Evolutionary conservation across 2,329 filamentous ascomycete genomes (phyloP).

Genomic region (Epichloe glyceriae): DNA sequence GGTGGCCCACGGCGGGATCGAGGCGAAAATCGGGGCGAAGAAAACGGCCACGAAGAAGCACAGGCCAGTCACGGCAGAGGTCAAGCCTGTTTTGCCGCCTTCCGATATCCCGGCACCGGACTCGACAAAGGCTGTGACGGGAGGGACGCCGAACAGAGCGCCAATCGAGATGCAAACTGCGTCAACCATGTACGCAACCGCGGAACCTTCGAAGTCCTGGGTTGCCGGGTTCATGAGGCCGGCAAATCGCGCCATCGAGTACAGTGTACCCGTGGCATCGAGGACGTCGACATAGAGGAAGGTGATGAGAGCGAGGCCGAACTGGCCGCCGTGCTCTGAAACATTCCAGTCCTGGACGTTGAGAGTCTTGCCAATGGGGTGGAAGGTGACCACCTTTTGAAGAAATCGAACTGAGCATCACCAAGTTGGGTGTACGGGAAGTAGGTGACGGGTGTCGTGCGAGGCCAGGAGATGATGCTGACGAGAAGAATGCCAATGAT

Average conservation of each 20-base stretch:
- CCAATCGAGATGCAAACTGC: conserved; percentile 69
- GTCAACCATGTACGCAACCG: conserved; percentile 73
- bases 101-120: conserved; percentile 84
- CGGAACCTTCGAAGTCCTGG: conserved; percentile 77
- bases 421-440: conserved; percentile 64
- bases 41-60: conserved; percentile 83
- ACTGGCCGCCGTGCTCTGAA: conserved; percentile 55
- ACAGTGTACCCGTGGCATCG: conserved; percentile 74
- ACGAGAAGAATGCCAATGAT: conserved; percentile 74
- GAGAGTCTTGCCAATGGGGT: conserved; percentile 57
- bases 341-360: conserved; percentile 65
- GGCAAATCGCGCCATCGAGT: conserved; percentile 79
- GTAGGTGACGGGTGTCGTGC: conserved; percentile 61
- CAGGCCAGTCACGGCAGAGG: conserved; percentile 62
- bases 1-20: conserved; percentile 80
- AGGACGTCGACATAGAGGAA: conserved; percentile 88
- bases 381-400: conserved; percentile 81
- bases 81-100: conserved; percentile 75
- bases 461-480: conserved; percentile 80
- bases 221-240: conserved; percentile 69
- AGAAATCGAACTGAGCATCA: conserved; percentile 66
- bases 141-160: conserved; percentile 62
- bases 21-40: conserved; percentile 83
- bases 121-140: conserved; percentile 79
- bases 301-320: conserved; percentile 72